These are phyloP conservation scores for Phialemonium atrogriseum DNA, from an alignment of 2,329 filamentous ascomycete species.

Conservation along the genomic window DNA sequence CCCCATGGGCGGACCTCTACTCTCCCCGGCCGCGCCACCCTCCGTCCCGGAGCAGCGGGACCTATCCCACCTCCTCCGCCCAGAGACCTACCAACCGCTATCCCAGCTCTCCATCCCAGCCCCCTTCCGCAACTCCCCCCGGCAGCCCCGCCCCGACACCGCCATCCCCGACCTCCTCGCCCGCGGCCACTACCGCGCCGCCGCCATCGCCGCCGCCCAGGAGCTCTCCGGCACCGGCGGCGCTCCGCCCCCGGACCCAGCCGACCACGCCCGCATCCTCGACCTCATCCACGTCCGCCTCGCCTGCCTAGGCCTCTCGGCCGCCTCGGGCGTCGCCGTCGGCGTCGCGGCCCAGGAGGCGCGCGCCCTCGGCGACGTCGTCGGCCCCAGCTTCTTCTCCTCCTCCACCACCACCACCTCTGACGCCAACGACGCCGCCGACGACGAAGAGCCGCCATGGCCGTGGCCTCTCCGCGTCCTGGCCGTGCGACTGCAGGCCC, in stretches of 20 bases:
- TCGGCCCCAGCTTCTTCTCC: constrained; percentile 43
- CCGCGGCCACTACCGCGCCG: constrained; percentile 70
- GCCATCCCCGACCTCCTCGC: constrained; percentile 61
- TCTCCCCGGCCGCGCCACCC: constrained; percentile 23
- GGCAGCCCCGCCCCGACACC: constrained; percentile 54
- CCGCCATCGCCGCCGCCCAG: constrained; percentile 60
- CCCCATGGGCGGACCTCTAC: constrained; percentile 8
- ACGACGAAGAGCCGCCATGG: constrained; percentile 57
- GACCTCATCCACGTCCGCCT: constrained; percentile 72
- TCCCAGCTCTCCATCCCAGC: constrained; percentile 51
- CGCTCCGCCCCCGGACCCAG: constrained; percentile 31
- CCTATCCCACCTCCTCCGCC: constrained; percentile 71
- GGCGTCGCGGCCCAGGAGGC: constrained; percentile 61
- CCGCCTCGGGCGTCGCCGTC: constrained; percentile 50
- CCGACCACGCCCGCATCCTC: constrained; percentile 61
- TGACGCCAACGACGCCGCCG: no score
- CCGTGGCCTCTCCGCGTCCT: constrained; percentile 84
- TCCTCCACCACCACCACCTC: no score
- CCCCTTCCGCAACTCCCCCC: constrained; percentile 61
- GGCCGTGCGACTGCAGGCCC: constrained; percentile 72
- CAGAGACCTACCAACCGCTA: constrained; percentile 76
- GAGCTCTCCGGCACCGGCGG: constrained; percentile 44
- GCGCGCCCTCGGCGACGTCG: constrained; percentile 55
- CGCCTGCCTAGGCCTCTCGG: constrained; percentile 72
- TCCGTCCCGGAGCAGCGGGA: constrained; percentile 44